A percentile compares a stretch with the other conserved stretches of the same genome.
These are phyloP conservation scores for Isatis tinctoria DNA, from an alignment of 345 rosid genomes.

Conservation along the genomic window DNA sequence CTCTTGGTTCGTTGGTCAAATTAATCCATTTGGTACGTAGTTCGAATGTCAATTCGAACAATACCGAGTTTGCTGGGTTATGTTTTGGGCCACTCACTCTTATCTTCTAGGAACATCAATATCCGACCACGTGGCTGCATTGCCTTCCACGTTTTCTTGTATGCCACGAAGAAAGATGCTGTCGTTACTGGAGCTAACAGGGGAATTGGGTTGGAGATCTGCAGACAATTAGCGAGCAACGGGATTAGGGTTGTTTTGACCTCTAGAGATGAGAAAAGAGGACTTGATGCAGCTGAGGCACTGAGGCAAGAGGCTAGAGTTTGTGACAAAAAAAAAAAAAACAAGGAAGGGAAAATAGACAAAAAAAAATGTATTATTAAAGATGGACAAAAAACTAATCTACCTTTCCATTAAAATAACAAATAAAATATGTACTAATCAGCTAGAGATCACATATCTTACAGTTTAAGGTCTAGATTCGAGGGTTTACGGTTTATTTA, in stretches of 20 bases:
- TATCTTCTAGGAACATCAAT: neutral
- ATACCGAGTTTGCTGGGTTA: neutral
- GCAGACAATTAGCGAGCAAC: slow-evolving; percentile 31
- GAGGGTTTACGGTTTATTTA: too few relatives aligned
- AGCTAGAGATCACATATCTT: too few relatives aligned
- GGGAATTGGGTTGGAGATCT: slow-evolving; percentile 45
- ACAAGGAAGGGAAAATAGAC: too few relatives aligned
- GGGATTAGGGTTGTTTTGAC: slow-evolving; percentile 35
- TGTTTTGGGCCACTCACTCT: slow-evolving; percentile 2
- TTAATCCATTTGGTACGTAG: too few relatives aligned
- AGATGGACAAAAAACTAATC: slow-evolving; percentile 49
- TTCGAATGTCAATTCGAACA: too few relatives aligned
- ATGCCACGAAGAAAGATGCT: slow-evolving; percentile 11
- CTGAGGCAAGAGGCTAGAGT: slow-evolving; percentile 26
- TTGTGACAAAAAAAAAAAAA: too few relatives aligned
- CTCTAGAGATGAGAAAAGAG: slow-evolving; percentile 39
- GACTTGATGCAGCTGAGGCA: slow-evolving; percentile 43
- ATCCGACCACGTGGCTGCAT: slow-evolving; percentile 18
- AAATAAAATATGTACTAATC: too few relatives aligned
- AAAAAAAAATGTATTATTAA: too few relatives aligned
- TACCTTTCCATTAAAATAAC: too few relatives aligned
- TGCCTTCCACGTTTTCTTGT: neutral
- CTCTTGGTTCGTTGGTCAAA: too few relatives aligned
- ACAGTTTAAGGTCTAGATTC: too few relatives aligned
- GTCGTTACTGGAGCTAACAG: slow-evolving; percentile 46